Conservation (phyloP, 2,329 filamentous ascomycete species). For the Metarhizium robertsii region DNA sequence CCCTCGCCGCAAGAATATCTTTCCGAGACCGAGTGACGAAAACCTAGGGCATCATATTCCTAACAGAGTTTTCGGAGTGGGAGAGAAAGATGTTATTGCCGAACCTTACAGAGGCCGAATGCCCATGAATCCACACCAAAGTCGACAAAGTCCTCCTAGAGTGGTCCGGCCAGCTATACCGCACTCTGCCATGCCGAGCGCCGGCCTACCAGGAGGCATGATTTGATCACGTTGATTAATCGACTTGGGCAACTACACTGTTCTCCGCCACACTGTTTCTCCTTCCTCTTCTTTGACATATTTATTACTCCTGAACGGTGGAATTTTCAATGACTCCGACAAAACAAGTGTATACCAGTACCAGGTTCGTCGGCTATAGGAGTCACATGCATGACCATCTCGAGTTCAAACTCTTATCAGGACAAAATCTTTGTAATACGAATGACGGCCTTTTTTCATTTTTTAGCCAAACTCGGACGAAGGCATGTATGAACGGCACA, state of each 20-base stretch:
- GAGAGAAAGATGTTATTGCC: not conserved
- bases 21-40: slow-evolving; percentile 26
- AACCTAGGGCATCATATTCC: slow-evolving; percentile 8
- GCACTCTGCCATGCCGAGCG: slow-evolving; percentile 17
- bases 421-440: slow-evolving; percentile 3
- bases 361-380: not conserved
- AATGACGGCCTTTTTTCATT: slow-evolving; percentile 5
- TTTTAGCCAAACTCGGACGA: not conserved
- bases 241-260: not conserved
- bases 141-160: slow-evolving; percentile 1
- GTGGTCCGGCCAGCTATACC: not conserved
- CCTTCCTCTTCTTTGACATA: not conserved
- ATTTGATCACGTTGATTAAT: slow-evolving; percentile 22
- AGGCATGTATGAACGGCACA: not conserved
- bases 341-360: not conserved
- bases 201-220: slow-evolving; percentile 34
- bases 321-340: not conserved
- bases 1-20: slow-evolving; percentile 39
- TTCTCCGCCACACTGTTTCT: not conserved
- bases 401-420: not conserved
- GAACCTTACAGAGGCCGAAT: slow-evolving; percentile 1
- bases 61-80: not conserved
- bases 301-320: not conserved
- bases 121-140: not conserved
- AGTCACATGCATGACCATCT: not conserved